These are phyloP conservation scores for Beauveria sp. DNA, from an alignment of 2,329 filamentous ascomycete genomes.

Conservation along the genomic window DNA sequence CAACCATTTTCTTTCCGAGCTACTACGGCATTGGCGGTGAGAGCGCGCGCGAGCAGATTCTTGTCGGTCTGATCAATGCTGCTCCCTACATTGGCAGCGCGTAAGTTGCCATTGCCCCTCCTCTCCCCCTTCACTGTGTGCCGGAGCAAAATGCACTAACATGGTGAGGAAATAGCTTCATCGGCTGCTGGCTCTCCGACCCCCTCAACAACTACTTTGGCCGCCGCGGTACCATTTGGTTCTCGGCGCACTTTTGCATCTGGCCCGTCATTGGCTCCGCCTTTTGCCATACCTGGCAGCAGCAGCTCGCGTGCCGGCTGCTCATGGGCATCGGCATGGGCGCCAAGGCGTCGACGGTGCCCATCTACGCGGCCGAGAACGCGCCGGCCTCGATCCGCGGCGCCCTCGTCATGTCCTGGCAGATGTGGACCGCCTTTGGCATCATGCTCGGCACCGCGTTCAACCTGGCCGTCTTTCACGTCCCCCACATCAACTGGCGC, in stretches of 20 bases:
- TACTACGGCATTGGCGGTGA: constrained; percentile 38
- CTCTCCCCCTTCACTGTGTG: neutral
- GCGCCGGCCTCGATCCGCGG: constrained; percentile 63
- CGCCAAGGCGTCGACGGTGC: constrained; percentile 65
- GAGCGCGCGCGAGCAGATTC: constrained; percentile 31
- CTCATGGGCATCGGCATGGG: constrained; percentile 73
- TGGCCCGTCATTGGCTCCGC: constrained; percentile 62
- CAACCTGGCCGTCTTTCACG: constrained; percentile 9
- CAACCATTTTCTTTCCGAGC: constrained; percentile 53
- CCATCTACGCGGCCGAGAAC: constrained; percentile 70
- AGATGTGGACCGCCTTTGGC: constrained; percentile 59
- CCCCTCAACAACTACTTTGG: constrained; percentile 44
- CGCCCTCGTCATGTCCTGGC: constrained; percentile 76
- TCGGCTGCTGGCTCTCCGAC: constrained; percentile 62
- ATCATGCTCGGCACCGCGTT: constrained; percentile 47
- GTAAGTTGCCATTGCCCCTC: neutral
- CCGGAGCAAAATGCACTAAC: neutral
- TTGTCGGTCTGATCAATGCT: constrained; percentile 61
- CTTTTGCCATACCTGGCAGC: constrained; percentile 63
- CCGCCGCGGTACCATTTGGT: constrained; percentile 54
- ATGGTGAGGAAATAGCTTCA: constrained; percentile 15
- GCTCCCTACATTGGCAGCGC: constrained; percentile 44
- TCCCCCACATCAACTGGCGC: constrained; percentile 53
- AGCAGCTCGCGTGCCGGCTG: constrained; percentile 64
- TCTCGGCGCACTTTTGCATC: constrained; percentile 65